These are phyloP conservation scores for Monosporozyma aerobia DNA, from an alignment of 805 yeast genomes.

Conservation along the genomic window DNA sequence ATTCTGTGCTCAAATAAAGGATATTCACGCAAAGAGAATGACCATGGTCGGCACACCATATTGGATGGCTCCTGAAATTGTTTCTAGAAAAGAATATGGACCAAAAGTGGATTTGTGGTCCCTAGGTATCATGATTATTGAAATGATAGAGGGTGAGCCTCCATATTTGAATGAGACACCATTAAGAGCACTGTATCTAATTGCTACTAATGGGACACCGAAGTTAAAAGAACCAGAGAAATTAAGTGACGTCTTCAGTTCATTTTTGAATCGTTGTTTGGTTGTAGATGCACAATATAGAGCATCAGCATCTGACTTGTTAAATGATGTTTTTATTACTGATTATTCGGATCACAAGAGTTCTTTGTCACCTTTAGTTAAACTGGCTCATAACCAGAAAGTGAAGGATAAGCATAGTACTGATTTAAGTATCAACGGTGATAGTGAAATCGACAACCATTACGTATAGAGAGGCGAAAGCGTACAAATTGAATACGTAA, in stretches of 20 bases:
- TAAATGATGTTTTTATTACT: slow-evolving; percentile 54
- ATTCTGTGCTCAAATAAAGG: slow-evolving; percentile 89
- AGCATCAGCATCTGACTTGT: slow-evolving; percentile 65
- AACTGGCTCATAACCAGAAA: slow-evolving; percentile 4
- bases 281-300: slow-evolving; percentile 77
- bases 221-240: slow-evolving; percentile 81
- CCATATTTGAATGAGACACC: slow-evolving; percentile 97
- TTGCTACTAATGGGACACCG: slow-evolving; percentile 96
- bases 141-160: slow-evolving; percentile 98
- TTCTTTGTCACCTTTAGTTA: slow-evolving; percentile 61
- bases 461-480: not conserved
- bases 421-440: not conserved
- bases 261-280: slow-evolving; percentile 67
- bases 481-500: not conserved
- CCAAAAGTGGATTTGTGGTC: slow-evolving; percentile 98
- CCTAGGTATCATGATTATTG: slow-evolving; percentile 94
- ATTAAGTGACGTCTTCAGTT: slow-evolving; percentile 55
- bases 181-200: slow-evolving; percentile 81
- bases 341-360: slow-evolving; percentile 50
- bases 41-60: slow-evolving; percentile 99
- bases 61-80: slow-evolving; percentile 99
- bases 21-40: slow-evolving; percentile 74
- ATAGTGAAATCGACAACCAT: not conserved
- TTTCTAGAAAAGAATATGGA: slow-evolving; percentile 87
- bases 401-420: slow-evolving; percentile 1